A percentile compares a stretch with the other conserved stretches of the same genome.
phyloP scores from a whole-genome alignment of 768 basidiomycete genomes.

The Kwoniella shandongensis region DNA sequence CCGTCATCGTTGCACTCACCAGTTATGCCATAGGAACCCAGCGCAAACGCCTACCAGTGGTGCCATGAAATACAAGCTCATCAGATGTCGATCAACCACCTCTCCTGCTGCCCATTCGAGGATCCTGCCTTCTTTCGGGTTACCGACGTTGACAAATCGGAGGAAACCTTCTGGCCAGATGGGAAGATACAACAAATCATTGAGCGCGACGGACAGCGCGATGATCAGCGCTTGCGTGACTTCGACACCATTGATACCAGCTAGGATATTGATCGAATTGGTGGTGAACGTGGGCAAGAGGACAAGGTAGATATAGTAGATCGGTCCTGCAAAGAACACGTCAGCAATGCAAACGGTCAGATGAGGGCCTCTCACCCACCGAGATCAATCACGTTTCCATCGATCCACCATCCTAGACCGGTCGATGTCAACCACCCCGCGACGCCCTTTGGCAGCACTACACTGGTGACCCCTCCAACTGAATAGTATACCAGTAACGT shows the following conservation, averaged over 20 bases:
- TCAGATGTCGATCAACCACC: slow-evolving; percentile 87
- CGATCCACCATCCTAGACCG: slow-evolving; percentile 53
- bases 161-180: slow-evolving; percentile 53
- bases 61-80: slow-evolving; percentile 95
- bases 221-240: slow-evolving; percentile 91
- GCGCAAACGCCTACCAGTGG: slow-evolving; percentile 86
- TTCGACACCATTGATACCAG: slow-evolving; percentile 96
- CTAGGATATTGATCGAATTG: slow-evolving; percentile 97
- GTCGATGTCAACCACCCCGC: slow-evolving; percentile 55
- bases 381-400: slow-evolving; percentile 79
- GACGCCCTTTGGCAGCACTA: slow-evolving; percentile 85
- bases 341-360: not conserved
- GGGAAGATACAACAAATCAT: slow-evolving; percentile 92
- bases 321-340: slow-evolving; percentile 63
- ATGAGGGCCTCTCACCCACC: slow-evolving; percentile 59
- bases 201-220: slow-evolving; percentile 81
- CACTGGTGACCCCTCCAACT: slow-evolving; percentile 86
- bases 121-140: slow-evolving; percentile 44
- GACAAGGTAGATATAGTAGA: slow-evolving; percentile 97
- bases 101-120: slow-evolving; percentile 57
- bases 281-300: slow-evolving; percentile 93
- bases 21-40: slow-evolving; percentile 93
- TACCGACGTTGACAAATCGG: slow-evolving; percentile 21
- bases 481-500: slow-evolving; percentile 95
- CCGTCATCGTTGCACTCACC: slow-evolving; percentile 60